Evolutionary conservation across 2,329 filamentous ascomycete genomes (phyloP).

Genomic region (Mycosphaerella sp.): DNA sequence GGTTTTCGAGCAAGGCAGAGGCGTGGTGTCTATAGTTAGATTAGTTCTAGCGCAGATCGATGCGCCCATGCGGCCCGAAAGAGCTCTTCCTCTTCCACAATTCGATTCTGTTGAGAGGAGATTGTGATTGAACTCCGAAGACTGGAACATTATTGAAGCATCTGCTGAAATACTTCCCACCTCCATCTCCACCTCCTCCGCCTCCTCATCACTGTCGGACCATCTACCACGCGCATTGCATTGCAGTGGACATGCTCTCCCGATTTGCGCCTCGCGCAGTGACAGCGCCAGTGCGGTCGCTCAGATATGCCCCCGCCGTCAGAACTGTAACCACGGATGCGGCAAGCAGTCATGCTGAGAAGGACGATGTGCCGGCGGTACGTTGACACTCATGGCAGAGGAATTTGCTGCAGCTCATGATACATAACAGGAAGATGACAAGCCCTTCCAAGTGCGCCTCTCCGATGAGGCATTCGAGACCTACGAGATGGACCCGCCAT

Average conservation of each 20-base stretch:
- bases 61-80: neutral
- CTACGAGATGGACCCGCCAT: conserved; percentile 93
- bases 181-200: conserved; percentile 4
- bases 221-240: conserved; percentile 1
- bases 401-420: conserved; percentile 3
- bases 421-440: conserved; percentile 72
- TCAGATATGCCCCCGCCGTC: conserved; percentile 38
- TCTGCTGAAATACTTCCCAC: neutral
- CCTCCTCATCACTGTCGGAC: neutral
- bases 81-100: neutral
- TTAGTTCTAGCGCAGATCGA: too few relatives aligned
- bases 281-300: conserved; percentile 29
- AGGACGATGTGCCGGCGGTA: conserved; percentile 63
- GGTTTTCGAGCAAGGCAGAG: too few relatives aligned
- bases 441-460: conserved; percentile 84
- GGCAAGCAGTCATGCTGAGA: conserved; percentile 82
- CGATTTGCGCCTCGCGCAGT: conserved; percentile 35
- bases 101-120: neutral
- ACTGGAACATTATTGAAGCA: neutral
- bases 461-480: conserved; percentile 99
- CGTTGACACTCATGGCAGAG: conserved; percentile 25
- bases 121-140: conserved; percentile 4
- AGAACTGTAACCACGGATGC: conserved; percentile 92
- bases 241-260: conserved; percentile 31
- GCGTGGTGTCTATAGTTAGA: too few relatives aligned